Evolutionary conservation across 1,139 yeast species (phyloP).

Genomic region (Suhomyces coccinellae): DNA sequence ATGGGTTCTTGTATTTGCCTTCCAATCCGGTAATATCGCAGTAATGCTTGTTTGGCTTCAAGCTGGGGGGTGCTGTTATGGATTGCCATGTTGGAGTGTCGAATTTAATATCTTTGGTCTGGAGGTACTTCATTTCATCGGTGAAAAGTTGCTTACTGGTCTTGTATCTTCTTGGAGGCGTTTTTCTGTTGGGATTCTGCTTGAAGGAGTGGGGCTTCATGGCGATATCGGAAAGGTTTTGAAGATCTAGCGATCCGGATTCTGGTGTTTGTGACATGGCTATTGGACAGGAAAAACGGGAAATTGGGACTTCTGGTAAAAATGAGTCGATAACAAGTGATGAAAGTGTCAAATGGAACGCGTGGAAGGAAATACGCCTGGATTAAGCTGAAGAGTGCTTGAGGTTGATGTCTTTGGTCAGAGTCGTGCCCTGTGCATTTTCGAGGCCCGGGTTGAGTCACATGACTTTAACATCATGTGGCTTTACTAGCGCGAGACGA

Average conservation of each 20-base stretch:
- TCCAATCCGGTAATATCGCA: conserved; percentile 93
- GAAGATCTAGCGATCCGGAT: conserved; percentile 22
- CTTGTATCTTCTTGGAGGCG: conserved; percentile 66
- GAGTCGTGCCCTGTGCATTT: no score
- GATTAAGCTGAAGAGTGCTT: no score
- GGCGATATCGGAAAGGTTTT: conserved; percentile 42
- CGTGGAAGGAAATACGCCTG: no score
- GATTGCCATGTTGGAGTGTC: conserved; percentile 61
- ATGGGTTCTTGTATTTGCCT: conserved; percentile 74
- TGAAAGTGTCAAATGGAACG: no score
- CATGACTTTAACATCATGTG: no score
- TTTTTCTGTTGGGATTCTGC: conserved; percentile 43
- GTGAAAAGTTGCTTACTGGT: conserved; percentile 71
- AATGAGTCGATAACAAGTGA: no score
- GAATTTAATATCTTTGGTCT: conserved; percentile 38
- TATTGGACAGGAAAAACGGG: background rate
- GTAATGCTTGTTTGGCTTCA: conserved; percentile 77
- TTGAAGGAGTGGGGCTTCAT: conserved; percentile 56
- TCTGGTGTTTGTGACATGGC: conserved; percentile 12
- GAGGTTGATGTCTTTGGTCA: no score
- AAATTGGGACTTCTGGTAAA: background rate
- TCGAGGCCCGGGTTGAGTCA: no score
- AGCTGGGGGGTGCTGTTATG: conserved; percentile 84
- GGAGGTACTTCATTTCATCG: conserved; percentile 72
- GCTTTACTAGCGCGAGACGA: no score